Evolutionary conservation across 352 stramenopile species (phyloP).

Genomic region (Thraustochytrium striatum): DNA sequence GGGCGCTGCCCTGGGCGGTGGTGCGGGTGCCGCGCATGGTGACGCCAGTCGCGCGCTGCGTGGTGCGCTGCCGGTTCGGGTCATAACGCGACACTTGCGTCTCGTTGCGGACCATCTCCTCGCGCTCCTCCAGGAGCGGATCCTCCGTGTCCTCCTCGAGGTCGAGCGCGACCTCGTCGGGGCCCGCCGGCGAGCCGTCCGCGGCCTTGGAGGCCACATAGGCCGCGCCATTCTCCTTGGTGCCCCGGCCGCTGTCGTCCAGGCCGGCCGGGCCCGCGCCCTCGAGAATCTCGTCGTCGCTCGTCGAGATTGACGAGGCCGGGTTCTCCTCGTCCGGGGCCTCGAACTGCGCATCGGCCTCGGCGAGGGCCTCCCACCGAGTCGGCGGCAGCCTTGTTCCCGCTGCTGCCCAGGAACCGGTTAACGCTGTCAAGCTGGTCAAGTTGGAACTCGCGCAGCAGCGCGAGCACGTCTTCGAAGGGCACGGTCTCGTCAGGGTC

Average conservation of each 20-base stretch:
- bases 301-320: background rate
- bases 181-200: background rate
- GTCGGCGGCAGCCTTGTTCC: constrained; percentile 4
- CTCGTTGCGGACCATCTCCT: constrained; percentile 2
- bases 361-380: background rate
- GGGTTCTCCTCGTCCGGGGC: background rate
- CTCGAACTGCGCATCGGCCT: background rate
- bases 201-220: background rate
- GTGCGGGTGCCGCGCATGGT: background rate
- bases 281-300: background rate
- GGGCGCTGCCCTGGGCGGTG: background rate
- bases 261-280: background rate
- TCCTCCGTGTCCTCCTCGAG: background rate
- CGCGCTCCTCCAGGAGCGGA: background rate
- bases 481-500: background rate
- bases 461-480: constrained; percentile 13
- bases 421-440: constrained; percentile 7
- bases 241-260: background rate
- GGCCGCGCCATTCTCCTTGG: background rate
- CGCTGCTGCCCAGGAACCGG: background rate
- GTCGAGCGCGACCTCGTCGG: background rate
- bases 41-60: background rate
- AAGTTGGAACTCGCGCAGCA: constrained; percentile 25
- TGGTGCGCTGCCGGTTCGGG: background rate
- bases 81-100: constrained; percentile 28